These are phyloP conservation scores for Calocybe cyanea DNA, from an alignment of 768 basidiomycete genomes.

Conservation along the genomic window DNA sequence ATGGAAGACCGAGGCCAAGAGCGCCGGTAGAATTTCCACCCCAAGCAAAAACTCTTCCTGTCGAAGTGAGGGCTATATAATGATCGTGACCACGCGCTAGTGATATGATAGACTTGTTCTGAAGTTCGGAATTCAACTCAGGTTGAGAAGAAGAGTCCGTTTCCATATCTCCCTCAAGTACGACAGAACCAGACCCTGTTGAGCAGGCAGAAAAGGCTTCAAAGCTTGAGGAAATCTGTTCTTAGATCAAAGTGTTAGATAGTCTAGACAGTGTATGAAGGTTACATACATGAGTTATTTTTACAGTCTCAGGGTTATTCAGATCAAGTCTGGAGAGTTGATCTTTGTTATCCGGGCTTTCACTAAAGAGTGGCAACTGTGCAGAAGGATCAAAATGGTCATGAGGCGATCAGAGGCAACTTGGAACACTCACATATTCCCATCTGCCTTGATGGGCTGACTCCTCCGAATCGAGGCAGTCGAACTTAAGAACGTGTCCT, in stretches of 20 bases:
- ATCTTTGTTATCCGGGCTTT: conserved; percentile 45
- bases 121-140: conserved; percentile 67
- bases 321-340: conserved; percentile 12
- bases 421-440: conserved; percentile 75
- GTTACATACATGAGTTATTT: conserved; percentile 71
- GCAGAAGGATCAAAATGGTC: neutral
- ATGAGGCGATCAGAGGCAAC: neutral
- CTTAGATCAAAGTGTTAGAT: neutral
- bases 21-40: conserved; percentile 75
- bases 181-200: conserved; percentile 62
- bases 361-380: conserved; percentile 75
- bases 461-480: conserved; percentile 39
- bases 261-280: neutral
- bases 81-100: conserved; percentile 93
- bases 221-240: conserved; percentile 84
- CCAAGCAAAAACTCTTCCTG: conserved; percentile 80
- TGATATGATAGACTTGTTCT: conserved; percentile 77
- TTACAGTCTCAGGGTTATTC: conserved; percentile 40
- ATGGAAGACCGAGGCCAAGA: conserved; percentile 65
- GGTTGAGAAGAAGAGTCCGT: conserved; percentile 44
- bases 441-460: conserved; percentile 41
- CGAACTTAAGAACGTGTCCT: conserved; percentile 72
- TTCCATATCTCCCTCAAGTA: conserved; percentile 63
- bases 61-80: conserved; percentile 74
- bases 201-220: conserved; percentile 80